Percentiles rank a stretch among this genome's conserved stretches.
Evolutionary conservation across 2,329 filamentous ascomycete species (phyloP).

Genomic region (Triangularia setosa): DNA sequence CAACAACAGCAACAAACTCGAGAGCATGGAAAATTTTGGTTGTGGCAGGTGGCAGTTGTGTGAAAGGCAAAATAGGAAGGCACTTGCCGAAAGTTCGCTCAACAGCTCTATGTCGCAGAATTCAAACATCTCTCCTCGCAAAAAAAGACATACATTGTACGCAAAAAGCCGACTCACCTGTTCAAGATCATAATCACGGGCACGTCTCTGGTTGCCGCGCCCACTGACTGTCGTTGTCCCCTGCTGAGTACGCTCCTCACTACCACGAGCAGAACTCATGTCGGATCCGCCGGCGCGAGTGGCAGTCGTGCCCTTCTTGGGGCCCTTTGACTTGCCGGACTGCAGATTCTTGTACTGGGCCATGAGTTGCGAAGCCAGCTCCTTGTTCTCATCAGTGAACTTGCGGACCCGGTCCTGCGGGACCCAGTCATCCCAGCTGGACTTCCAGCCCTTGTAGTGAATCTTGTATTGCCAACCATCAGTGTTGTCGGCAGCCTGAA

Average conservation of each 20-base stretch:
- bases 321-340: constrained; percentile 47
- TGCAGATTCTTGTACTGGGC: constrained; percentile 63
- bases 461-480: constrained; percentile 81
- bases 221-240: constrained; percentile 54
- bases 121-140: too few species aligned
- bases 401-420: constrained; percentile 89
- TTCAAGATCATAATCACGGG: constrained; percentile 78
- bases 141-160: constrained; percentile 13
- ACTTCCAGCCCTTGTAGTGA: constrained; percentile 99
- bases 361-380: constrained; percentile 72
- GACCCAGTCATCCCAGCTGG: constrained; percentile 99
- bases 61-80: not conserved
- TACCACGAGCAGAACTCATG: constrained; percentile 64
- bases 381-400: constrained; percentile 90
- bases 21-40: too few species aligned
- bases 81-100: not conserved
- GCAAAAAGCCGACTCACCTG: constrained; percentile 55
- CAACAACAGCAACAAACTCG: not conserved
- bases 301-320: constrained; percentile 53
- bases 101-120: not conserved
- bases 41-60: not conserved
- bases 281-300: constrained; percentile 46
- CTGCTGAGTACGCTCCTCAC: constrained; percentile 69
- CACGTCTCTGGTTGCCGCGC: constrained; percentile 63
- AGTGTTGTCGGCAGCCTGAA: constrained; percentile 64